Base-by-base conservation (phyloP, 805 yeast species). In the Hyphopichia homilentoma region DNA sequence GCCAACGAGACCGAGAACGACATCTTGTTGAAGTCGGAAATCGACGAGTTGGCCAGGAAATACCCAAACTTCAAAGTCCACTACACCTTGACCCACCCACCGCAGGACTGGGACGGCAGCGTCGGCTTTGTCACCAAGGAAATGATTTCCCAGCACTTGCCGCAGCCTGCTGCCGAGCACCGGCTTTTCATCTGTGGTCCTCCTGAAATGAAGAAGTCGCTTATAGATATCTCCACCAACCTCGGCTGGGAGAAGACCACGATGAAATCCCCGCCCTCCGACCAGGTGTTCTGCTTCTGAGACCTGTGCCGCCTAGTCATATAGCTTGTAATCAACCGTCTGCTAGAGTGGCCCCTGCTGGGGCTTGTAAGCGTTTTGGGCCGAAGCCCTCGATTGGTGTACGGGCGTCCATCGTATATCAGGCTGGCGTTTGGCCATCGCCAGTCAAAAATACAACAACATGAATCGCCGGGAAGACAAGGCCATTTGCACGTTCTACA, bases 1-100 rank as follows among this genome's bases (percentile, higher is more conserved):
- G 88, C 87, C 20, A 84, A 84, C 47, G 84, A 82, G 49, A 76
- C 87, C 5, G 83, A 74, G 41, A 81, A 83, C 46, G 94, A 84
- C 57, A 82, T 84, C 37, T 65, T 84, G 47, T 66, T 84, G 48
- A 81, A 71, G 47, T 77, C 68, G 7, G 95, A 84, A 57, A 60
- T 84, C 27, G 89, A 84, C 48, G 86, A 81, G 39, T 72, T 84
- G 40, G 70, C 78, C 25, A 65, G 59, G 24, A 73, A 71, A 44
- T 81, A 79, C 47, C 85, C 89, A 15, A 63, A 73, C 40, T 76
- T 84, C 46, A 53, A 65, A 4, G 77, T 81, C 11, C 71, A 73
- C 38, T 82, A 84, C 50, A 69, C 81, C 5, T 57, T 83, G 27
- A 67, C 73, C 31, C 36, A 63, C 2, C 81, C 84, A 20, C 59